A percentile compares a stretch with the other conserved stretches of the same genome.
Evolutionary conservation across 2,329 filamentous ascomycete species (phyloP).

Genomic region (Fusarium kyushuense): DNA sequence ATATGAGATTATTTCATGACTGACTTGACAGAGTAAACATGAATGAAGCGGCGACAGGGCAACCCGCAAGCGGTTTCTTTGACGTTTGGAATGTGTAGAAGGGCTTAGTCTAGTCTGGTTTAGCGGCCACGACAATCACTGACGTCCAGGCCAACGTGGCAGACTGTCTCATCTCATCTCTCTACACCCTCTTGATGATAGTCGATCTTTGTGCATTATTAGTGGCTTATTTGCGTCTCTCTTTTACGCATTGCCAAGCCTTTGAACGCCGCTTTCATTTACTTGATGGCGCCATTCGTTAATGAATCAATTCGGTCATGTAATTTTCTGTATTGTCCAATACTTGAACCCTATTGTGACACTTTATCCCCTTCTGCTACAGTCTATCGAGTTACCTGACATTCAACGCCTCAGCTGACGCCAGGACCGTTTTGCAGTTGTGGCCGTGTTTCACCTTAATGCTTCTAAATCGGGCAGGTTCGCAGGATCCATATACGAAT

Average conservation of each 20-base stretch:
- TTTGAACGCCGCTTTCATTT: conserved; percentile 6
- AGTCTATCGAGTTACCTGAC: neutral
- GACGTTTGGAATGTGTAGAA: conserved; percentile 26
- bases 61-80: conserved; percentile 29
- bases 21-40: conserved; percentile 23
- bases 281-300: neutral
- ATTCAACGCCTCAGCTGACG: conserved; percentile 31
- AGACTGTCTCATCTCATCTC: conserved; percentile 16
- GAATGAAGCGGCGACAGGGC: conserved; percentile 20
- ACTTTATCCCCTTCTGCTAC: conserved; percentile 13
- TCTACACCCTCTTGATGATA: conserved; percentile 17
- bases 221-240: conserved; percentile 12
- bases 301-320: neutral
- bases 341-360: neutral
- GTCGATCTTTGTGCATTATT: conserved; percentile 25
- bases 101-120: conserved; percentile 6
- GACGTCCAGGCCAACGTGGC: neutral
- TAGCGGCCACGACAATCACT: conserved; percentile 16
- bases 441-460: conserved; percentile 37
- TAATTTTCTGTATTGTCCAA: neutral
- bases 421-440: conserved; percentile 23
- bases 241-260: conserved; percentile 13
- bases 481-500: conserved; percentile 5
- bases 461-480: conserved; percentile 42
- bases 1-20: neutral